These are phyloP conservation scores for Nigrograna mackinnonii DNA, from an alignment of 2,329 filamentous ascomycete genomes.

Conservation along the genomic window DNA sequence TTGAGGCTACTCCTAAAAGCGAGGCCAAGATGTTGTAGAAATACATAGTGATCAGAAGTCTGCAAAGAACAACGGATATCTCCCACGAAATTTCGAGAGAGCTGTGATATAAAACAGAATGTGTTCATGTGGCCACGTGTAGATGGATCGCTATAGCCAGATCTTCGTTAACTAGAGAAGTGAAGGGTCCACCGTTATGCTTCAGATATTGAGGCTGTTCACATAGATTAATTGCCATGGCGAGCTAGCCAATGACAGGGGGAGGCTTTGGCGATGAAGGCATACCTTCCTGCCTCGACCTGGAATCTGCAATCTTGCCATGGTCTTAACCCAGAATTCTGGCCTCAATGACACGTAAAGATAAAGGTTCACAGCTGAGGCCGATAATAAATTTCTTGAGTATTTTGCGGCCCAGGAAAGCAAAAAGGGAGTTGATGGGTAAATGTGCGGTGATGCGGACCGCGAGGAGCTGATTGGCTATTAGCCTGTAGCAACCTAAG, in stretches of 20 bases:
- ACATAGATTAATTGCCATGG: slow-evolving; percentile 37
- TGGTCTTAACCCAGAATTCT: too few species aligned
- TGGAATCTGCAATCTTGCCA: too few species aligned
- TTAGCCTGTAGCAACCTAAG: too few species aligned
- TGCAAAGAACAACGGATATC: slow-evolving; percentile 9
- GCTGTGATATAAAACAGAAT: slow-evolving; percentile 21
- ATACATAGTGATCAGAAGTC: slow-evolving; percentile 25
- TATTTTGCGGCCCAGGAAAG: too few species aligned
- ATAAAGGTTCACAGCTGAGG: too few species aligned
- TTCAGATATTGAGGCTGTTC: slow-evolving; percentile 35
- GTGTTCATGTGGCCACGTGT: slow-evolving; percentile 36
- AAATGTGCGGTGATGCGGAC: too few species aligned
- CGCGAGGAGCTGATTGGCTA: too few species aligned
- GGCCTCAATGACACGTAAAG: too few species aligned
- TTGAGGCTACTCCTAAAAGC: slow-evolving; percentile 16
- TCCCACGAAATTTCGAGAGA: slow-evolving; percentile 11
- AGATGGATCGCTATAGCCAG: slow-evolving; percentile 26
- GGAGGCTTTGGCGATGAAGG: neutral
- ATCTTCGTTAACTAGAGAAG: slow-evolving; percentile 19
- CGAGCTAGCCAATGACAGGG: slow-evolving; percentile 26
- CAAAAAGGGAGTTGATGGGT: too few species aligned
- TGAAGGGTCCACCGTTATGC: slow-evolving; percentile 21
- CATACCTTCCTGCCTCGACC: neutral
- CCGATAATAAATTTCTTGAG: too few species aligned
- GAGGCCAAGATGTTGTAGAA: slow-evolving; percentile 19